These are phyloP conservation scores for Colletotrichum spaethianum DNA, from an alignment of 2,329 filamentous ascomycete genomes.

Conservation along the genomic window DNA sequence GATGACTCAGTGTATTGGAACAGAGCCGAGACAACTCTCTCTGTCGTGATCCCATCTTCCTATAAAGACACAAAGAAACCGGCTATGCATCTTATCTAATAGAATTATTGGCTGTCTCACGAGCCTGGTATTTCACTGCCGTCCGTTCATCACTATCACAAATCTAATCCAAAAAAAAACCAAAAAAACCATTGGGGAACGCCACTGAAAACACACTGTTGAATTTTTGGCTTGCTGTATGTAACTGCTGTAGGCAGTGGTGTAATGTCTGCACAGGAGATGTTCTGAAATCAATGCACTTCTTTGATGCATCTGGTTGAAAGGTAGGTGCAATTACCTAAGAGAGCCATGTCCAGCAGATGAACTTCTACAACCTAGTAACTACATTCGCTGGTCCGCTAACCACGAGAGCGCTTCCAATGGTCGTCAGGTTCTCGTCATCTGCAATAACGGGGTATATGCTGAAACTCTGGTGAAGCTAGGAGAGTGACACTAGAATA, in stretches of 20 bases:
- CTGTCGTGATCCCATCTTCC: too few species aligned
- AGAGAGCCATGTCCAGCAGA: not conserved
- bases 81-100: too few species aligned
- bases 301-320: not conserved
- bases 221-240: not conserved
- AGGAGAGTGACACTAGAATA: not conserved
- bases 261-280: not conserved
- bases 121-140: not conserved
- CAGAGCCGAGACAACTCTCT: too few species aligned
- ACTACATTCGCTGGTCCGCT: fast-evolving
- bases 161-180: too few species aligned
- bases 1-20: too few species aligned
- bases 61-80: too few species aligned
- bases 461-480: not conserved
- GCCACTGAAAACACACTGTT: not conserved
- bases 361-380: not conserved
- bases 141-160: fast-evolving
- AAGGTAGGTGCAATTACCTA: not conserved
- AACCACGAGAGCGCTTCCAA: not conserved
- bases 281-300: too few species aligned
- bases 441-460: not conserved
- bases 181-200: too few species aligned
- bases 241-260: too few species aligned
- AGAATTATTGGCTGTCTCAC: too few species aligned
- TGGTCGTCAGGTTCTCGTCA: not conserved